phyloP scores from a whole-genome alignment of 371 early-diverging fungal species.

The Funneliformis caledonium region DNA sequence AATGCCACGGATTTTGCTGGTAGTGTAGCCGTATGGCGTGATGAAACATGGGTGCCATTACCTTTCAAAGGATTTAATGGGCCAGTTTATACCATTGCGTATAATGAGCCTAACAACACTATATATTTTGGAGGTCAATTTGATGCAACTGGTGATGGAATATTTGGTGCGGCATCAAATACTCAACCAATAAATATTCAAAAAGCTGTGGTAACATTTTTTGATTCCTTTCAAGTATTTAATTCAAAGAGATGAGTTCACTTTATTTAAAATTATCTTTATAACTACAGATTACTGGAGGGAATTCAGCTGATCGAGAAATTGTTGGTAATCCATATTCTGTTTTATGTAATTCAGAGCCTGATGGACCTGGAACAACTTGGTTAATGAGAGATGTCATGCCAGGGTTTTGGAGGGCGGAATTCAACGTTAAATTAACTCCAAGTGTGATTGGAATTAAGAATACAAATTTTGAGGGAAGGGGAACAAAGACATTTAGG shows the following conservation, averaged over 20 bases:
- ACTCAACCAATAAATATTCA: constrained; percentile 47
- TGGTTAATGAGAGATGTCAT: constrained; percentile 72
- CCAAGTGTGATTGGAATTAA: constrained; percentile 72
- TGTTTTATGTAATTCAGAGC: constrained; percentile 54
- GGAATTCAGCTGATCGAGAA: constrained; percentile 21
- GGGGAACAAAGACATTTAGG: constrained; percentile 73
- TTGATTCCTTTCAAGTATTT: not conserved
- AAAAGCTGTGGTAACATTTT: constrained; percentile 37
- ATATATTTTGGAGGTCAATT: constrained; percentile 62
- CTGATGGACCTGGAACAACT: constrained; percentile 51
- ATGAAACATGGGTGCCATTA: constrained; percentile 52
- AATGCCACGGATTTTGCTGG: constrained; percentile 54
- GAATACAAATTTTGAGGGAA: constrained; percentile 61
- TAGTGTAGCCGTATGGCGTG: constrained; percentile 59
- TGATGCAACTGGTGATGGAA: constrained; percentile 50
- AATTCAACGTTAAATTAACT: constrained; percentile 61
- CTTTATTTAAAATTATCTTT: not conserved
- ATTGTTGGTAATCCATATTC: constrained; percentile 54
- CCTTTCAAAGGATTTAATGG: constrained; percentile 72
- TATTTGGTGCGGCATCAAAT: constrained; percentile 43
- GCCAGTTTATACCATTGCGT: constrained; percentile 54
- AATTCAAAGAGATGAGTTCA: not conserved
- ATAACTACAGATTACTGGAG: constrained; percentile 34
- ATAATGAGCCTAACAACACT: constrained; percentile 44
- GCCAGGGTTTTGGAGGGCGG: constrained; percentile 68